These are phyloP conservation scores for Proliferodiscus dingleyae DNA, from an alignment of 2,329 filamentous ascomycete genomes.

Conservation along the genomic window DNA sequence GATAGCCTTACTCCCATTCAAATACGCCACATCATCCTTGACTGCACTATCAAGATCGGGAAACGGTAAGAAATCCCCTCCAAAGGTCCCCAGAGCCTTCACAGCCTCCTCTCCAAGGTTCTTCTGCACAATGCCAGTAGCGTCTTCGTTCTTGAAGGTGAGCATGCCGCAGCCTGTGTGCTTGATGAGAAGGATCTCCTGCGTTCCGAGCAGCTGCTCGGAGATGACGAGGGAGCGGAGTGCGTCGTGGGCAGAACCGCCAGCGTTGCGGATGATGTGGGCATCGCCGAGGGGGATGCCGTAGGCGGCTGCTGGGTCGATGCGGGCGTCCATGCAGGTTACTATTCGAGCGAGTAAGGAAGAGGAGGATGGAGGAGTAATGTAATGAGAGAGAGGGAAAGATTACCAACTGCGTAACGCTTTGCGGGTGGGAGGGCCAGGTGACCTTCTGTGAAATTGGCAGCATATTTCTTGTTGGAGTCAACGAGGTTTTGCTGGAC, in stretches of 20 bases:
- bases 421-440: slow-evolving; percentile 65
- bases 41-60: slow-evolving; percentile 58
- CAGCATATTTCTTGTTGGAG: slow-evolving; percentile 53
- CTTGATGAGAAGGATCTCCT: slow-evolving; percentile 55
- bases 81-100: slow-evolving; percentile 33
- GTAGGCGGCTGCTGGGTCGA: slow-evolving; percentile 63
- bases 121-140: slow-evolving; percentile 48
- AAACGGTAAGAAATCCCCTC: slow-evolving; percentile 40
- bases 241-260: slow-evolving; percentile 61
- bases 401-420: slow-evolving; percentile 58
- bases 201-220: slow-evolving; percentile 71
- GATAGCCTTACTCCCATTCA: slow-evolving; percentile 56
- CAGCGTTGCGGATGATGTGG: slow-evolving; percentile 73
- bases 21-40: slow-evolving; percentile 57
- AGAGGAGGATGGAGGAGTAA: slow-evolving; percentile 9
- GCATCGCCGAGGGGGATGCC: slow-evolving; percentile 70
- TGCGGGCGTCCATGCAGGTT: slow-evolving; percentile 78
- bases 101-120: slow-evolving; percentile 47
- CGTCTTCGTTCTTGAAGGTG: slow-evolving; percentile 58
- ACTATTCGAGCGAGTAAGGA: slow-evolving; percentile 37
- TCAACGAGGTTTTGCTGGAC: slow-evolving; percentile 51
- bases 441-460: slow-evolving; percentile 59
- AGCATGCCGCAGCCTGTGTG: slow-evolving; percentile 67
- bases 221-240: slow-evolving; percentile 73
- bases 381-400: not conserved